A percentile compares a stretch with the other conserved stretches of the same genome.
These are phyloP conservation scores for Cercospora beticola DNA, from an alignment of 2,329 filamentous ascomycete species.

Conservation along the genomic window DNA sequence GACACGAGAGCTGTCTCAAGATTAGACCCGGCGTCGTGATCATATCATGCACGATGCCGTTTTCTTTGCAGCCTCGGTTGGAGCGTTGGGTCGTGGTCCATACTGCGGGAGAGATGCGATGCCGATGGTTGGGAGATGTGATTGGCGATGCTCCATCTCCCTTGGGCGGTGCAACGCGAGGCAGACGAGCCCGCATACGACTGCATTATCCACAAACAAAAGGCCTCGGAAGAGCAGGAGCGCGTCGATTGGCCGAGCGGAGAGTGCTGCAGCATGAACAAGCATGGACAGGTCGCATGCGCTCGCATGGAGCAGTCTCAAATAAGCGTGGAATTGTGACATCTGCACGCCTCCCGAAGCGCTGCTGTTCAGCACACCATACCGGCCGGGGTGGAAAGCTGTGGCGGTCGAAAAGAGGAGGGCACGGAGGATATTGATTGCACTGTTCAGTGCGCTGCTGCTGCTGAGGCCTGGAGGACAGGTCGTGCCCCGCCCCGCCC, in stretches of 20 bases:
- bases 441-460: not conserved
- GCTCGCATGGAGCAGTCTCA: constrained; percentile 8
- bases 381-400: not conserved
- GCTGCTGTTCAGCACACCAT: not conserved
- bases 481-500: not conserved
- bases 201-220: constrained; percentile 15
- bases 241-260: constrained; percentile 8
- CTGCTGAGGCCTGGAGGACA: not conserved
- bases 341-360: constrained; percentile 21
- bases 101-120: constrained; percentile 9
- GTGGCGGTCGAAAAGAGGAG: constrained; percentile 7
- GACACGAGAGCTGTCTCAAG: constrained; percentile 15
- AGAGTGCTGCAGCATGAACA: constrained; percentile 3
- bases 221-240: not conserved
- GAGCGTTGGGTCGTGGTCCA: constrained; percentile 12
- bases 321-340: constrained; percentile 19
- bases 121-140: constrained; percentile 6
- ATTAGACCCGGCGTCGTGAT: constrained; percentile 8
- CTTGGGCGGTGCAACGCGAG: constrained; percentile 12
- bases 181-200: constrained; percentile 6
- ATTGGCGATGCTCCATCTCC: constrained; percentile 10
- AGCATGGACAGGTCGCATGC: constrained; percentile 5
- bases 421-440: not conserved
- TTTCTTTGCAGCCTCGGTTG: constrained; percentile 15
- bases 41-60: not conserved